A percentile compares a stretch with the other conserved stretches of the same genome.
These are phyloP conservation scores for Acorus gramineus DNA, from an alignment of 106 monocot species.

Conservation along the genomic window DNA sequence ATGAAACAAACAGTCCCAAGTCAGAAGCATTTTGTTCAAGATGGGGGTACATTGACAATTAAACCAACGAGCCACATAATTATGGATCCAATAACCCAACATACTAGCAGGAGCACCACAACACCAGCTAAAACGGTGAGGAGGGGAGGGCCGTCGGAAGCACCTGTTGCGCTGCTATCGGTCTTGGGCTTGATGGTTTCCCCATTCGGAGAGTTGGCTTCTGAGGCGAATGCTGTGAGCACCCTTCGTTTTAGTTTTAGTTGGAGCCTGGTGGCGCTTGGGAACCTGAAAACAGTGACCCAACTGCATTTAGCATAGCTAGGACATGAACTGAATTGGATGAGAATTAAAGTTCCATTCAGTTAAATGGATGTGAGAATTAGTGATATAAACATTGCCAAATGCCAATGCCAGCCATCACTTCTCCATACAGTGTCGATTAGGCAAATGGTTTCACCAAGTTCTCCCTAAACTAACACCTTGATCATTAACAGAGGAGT, in stretches of 20 bases:
- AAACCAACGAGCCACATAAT: slow-evolving; percentile 48
- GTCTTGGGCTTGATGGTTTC: slow-evolving; percentile 7
- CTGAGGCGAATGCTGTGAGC: slow-evolving; percentile 12
- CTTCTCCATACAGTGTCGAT: too few relatives aligned
- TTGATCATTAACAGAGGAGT: too few relatives aligned
- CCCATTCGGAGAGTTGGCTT: slow-evolving; percentile 5
- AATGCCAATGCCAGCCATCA: too few relatives aligned
- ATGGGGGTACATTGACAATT: slow-evolving; percentile 34
- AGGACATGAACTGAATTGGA: too few relatives aligned
- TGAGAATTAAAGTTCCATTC: too few relatives aligned
- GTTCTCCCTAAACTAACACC: too few relatives aligned
- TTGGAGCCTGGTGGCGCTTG: background rate
- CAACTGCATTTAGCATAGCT: background rate
- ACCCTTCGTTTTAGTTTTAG: slow-evolving; percentile 1
- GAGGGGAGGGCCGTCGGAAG: slow-evolving; percentile 38
- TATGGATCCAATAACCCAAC: slow-evolving; percentile 32
- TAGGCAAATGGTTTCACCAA: too few relatives aligned
- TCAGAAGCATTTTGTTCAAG: slow-evolving; percentile 9
- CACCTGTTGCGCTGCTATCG: slow-evolving; percentile 7
- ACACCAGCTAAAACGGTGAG: slow-evolving; percentile 54
- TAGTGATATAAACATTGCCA: too few relatives aligned
- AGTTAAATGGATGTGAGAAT: too few relatives aligned
- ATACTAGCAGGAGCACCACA: slow-evolving; percentile 56
- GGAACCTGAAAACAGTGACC: slow-evolving; percentile 11
- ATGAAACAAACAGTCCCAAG: too few relatives aligned